Conservation (phyloP, 2,329 filamentous ascomycete genomes). For the Xylaria sp. region DNA sequence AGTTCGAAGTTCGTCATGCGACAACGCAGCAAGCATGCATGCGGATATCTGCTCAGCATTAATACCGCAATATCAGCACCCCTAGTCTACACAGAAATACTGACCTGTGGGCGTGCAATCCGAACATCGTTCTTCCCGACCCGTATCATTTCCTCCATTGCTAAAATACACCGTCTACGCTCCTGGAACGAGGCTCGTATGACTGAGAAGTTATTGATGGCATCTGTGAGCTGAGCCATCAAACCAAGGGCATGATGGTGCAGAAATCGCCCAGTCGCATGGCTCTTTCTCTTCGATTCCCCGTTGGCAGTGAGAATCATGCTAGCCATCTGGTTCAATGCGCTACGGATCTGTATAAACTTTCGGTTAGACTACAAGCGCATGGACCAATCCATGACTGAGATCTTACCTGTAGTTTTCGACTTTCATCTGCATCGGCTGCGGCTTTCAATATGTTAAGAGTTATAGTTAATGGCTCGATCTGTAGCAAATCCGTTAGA, state of each 20-base stretch:
- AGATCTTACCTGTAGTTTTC: constrained; percentile 61
- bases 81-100: not conserved
- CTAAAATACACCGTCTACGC: constrained; percentile 77
- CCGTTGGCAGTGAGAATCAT: constrained; percentile 49
- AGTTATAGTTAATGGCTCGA: constrained; percentile 76
- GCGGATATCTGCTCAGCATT: constrained; percentile 72
- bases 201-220: constrained; percentile 70
- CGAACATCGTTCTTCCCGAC: constrained; percentile 75
- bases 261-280: constrained; percentile 75
- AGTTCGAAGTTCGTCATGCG: constrained; percentile 75
- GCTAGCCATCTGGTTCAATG: constrained; percentile 53
- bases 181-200: constrained; percentile 65
- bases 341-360: constrained; percentile 50
- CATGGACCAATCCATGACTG: not conserved
- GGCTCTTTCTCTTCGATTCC: constrained; percentile 55
- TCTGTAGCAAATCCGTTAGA: constrained; percentile 71
- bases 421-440: constrained; percentile 68
- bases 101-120: constrained; percentile 83
- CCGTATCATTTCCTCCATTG: constrained; percentile 86
- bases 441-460: constrained; percentile 83
- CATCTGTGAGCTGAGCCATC: constrained; percentile 79
- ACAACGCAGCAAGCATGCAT: constrained; percentile 85
- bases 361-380: constrained; percentile 36
- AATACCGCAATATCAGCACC: constrained; percentile 25
- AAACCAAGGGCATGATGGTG: constrained; percentile 85